Evolutionary conservation across 2,329 filamentous ascomycete species (phyloP), one percentile per base, ranked within the genome.

Genomic region (Colletotrichum noveboracense): DNA sequence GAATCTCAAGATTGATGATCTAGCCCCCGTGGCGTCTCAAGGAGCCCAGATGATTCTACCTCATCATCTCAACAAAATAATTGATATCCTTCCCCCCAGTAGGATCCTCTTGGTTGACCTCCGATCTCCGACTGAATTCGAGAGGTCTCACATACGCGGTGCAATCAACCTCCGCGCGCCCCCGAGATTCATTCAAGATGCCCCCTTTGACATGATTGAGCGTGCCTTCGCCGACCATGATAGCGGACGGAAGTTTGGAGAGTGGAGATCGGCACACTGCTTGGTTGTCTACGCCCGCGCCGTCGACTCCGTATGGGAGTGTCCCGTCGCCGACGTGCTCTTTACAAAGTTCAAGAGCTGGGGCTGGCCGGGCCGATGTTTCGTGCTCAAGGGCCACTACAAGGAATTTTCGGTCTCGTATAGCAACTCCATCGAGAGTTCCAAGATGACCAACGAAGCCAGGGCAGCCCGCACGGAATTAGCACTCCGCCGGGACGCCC

Each of bases 381-480:
- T 91, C 78, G 83, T 91, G 9, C 84, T 91, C 38, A 91, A 91
- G 78, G 89, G 90, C 0, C 88, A 90, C 69, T 91, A 89, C 79
- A 85, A 86, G 62, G 89, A 91, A 76, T 91, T 91, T 76, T 89
- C 88, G 18, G 83, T 84, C 30, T 89, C 88, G 0, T 91, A 90
- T 76, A 86, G 87, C 75, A 87, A 87, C 74, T 88, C 89, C 75
- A 88, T 91, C 74, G 84, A 83, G 24, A 87, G 85, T 6, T 79
- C 82, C 34, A 87, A 83, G 75, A 88, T 85, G 79, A 86, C 85
- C 32, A 21, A 32, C 32, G 83, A 83, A 9, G 84, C 84, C n/a
- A 84, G 83, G 48, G 82, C 85, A 58, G 86, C 87, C 66, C 52
- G 55, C 71, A 73, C 85, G 4, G 86, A 87, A 60, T 81, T 72